Evolutionary conservation across 305 asterid genomes (phyloP), one percentile per base, ranked within the genome.

Genomic region (Plantago coronopus): DNA sequence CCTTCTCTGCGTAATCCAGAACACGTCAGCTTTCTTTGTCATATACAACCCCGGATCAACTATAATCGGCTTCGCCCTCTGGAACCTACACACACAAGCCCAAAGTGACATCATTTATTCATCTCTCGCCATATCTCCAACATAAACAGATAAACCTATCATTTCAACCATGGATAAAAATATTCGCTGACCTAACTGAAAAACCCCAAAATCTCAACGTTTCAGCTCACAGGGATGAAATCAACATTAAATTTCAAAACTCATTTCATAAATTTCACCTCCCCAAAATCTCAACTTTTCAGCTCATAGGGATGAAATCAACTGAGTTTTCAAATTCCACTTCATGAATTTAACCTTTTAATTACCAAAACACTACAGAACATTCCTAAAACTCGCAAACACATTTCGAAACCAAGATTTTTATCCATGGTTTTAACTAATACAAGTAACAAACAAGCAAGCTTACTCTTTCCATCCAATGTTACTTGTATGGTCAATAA

Each of bases 381-480:
- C 7, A 7, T 3, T 7, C 7, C 12, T 11, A 6, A 34, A 34
- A 34, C 11, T 59, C 44, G 17, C 20, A 65, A 21, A 44, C 47
- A 16, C 48, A 17, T 29, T 7, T n/a, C 40, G 0, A 34, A 34
- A 34, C 40, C 9, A 12, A 34, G 40, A 9, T 34, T 34, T 34
- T 8, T 11, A 34, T 34, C 40, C 40, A 34, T 34, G 40, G 12
- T 34, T 34, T 34, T 7, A 34, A 7, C 9, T 9, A 34, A 34
- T 12, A 34, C 40, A 34, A 34, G 40, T 6, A 34, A 0, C 11
- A 34, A 12, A 48, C 7, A 19, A 48, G 18, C 51, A 48, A 23
- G 47, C 19, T 88, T 72, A 91, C 99, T 93, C 99, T 77, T 93
- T 93, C 99, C 99, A 93, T 47, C 99, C 99, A 74, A 93, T 93